Evolutionary conservation across 1,284 basidiomycete genomes (phyloP).

Genomic region (Coniferiporia weirii): DNA sequence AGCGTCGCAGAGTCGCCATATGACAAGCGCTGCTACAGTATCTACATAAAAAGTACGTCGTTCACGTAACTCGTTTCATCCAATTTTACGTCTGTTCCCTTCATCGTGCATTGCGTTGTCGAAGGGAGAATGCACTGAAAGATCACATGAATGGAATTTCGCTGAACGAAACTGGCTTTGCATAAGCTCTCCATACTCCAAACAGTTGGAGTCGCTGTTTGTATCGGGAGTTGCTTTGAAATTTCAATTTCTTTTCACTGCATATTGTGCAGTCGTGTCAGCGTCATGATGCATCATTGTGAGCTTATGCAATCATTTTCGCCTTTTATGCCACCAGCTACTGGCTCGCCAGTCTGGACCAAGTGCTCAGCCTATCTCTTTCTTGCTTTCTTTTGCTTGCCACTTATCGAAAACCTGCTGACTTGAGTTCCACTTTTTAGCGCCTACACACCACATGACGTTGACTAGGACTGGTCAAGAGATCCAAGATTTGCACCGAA

Average conservation of each 20-base stretch:
- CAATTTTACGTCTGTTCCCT: slow-evolving; percentile 13
- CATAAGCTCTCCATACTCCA: neutral
- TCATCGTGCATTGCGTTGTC: slow-evolving; percentile 22
- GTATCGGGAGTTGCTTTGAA: no score
- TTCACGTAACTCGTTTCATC: neutral
- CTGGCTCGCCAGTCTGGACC: no score
- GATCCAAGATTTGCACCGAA: slow-evolving; percentile 70
- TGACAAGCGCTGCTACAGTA: slow-evolving; percentile 52
- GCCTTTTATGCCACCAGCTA: neutral
- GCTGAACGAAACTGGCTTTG: neutral
- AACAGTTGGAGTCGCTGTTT: neutral
- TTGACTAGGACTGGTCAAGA: slow-evolving; percentile 73
- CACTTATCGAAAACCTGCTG: neutral
- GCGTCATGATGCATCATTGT: no score
- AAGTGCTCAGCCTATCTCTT: neutral
- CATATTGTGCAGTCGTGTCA: no score
- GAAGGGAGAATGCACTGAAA: slow-evolving; percentile 7
- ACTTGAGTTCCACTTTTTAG: slow-evolving; percentile 33
- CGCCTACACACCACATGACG: slow-evolving; percentile 84
- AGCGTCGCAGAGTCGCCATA: slow-evolving; percentile 68
- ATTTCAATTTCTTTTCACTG: no score
- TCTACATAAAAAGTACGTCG: slow-evolving; percentile 53
- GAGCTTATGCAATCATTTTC: neutral
- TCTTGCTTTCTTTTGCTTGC: neutral
- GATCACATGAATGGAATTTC: neutral